Conservation (phyloP, 2,329 filamentous ascomycete species). For the Trichoderma cornu-damae region DNA sequence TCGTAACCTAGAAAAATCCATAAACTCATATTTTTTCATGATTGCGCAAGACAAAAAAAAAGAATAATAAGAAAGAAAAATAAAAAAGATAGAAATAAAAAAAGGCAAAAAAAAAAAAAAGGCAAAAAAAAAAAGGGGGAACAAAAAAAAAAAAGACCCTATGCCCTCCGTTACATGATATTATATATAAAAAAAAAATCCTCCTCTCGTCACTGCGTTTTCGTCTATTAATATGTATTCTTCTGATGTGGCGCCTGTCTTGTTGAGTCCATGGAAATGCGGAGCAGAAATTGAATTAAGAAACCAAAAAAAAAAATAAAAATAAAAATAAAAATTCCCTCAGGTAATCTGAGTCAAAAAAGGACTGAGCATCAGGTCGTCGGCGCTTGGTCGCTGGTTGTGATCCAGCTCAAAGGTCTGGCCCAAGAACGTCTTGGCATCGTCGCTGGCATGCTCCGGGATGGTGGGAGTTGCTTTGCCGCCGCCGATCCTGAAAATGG, state of each 20-base stretch:
- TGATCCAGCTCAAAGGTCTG: conserved; percentile 96
- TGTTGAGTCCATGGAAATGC: conserved; percentile 11
- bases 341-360: conserved; percentile 70
- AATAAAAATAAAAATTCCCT: not conserved
- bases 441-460: conserved; percentile 77
- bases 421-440: conserved; percentile 75
- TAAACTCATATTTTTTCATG: not conserved
- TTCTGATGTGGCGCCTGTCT: conserved; percentile 20
- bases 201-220: not conserved
- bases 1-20: not conserved
- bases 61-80: too few species aligned
- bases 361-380: conserved; percentile 77
- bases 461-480: conserved; percentile 82
- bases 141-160: not conserved
- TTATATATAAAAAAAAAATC: not conserved
- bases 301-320: not conserved
- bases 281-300: not conserved
- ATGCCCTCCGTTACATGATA: not conserved
- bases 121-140: not conserved
- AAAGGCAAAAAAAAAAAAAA: not conserved
- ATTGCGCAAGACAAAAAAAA: not conserved
- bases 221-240: conserved; percentile 14
- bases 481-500: conserved; percentile 96
- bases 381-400: conserved; percentile 83
- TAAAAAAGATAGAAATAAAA: too few species aligned